phyloP scores from a whole-genome alignment of 1,284 basidiomycete species.

The Amylostereum areolatum region DNA sequence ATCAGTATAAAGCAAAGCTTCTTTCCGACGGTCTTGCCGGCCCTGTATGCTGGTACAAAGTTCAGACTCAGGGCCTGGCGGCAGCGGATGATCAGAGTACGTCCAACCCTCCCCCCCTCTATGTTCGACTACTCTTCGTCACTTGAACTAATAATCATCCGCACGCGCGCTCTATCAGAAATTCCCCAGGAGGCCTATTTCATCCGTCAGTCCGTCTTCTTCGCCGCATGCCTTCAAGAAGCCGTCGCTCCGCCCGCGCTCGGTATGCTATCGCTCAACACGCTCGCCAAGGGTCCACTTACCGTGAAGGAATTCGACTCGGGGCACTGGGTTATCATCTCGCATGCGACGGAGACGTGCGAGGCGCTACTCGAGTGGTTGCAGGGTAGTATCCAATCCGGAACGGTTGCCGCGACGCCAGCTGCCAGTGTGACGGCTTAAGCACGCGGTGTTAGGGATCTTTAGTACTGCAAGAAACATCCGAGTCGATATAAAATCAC shows the following conservation, averaged over 20 bases:
- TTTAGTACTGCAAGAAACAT: too few species aligned
- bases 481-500: too few species aligned
- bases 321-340: slow-evolving; percentile 26
- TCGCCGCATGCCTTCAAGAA: slow-evolving; percentile 18
- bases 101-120: background rate
- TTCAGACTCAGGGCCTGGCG: slow-evolving; percentile 15
- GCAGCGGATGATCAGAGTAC: slow-evolving; percentile 20
- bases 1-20: slow-evolving; percentile 6
- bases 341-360: slow-evolving; percentile 20
- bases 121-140: background rate
- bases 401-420: too few species aligned
- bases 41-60: slow-evolving; percentile 24
- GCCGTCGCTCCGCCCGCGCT: slow-evolving; percentile 14
- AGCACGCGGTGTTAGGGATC: too few species aligned
- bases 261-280: slow-evolving; percentile 11
- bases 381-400: background rate
- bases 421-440: too few species aligned
- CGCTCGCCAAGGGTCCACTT: slow-evolving; percentile 10
- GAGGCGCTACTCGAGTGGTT: slow-evolving; percentile 18
- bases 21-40: slow-evolving; percentile 16
- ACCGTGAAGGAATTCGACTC: slow-evolving; percentile 23
- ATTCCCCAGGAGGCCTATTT: slow-evolving; percentile 10
- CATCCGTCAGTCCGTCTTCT: slow-evolving; percentile 17
- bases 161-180: slow-evolving; percentile 5
- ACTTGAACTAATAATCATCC: background rate